Evolutionary conservation across 1,139 yeast genomes (phyloP), one percentile per base, ranked within the genome.

Genomic region (Lodderomyces metapsilosis): DNA sequence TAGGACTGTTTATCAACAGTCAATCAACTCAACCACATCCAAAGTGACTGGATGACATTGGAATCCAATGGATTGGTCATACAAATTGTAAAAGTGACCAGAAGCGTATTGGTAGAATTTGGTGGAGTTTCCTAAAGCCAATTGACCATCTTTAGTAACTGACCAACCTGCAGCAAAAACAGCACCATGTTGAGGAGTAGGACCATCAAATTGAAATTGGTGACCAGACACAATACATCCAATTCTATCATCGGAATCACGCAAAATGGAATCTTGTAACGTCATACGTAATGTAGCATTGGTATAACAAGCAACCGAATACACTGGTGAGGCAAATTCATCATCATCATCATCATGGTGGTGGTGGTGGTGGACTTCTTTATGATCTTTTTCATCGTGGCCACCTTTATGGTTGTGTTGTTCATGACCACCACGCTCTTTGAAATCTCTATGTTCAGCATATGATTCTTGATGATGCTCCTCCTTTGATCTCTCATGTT

Each of bases 181-280:
- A 7, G 74, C 54, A 16, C 74, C 75, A 46, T 59, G 59, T 52
- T 67, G 74, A 30, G 75, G 76, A 17, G 67, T 61, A 12, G 75
- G 73, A 3, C 74, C 74, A 49, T 72, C 77, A 46, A 72, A 71
- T 52, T 69, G 76, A 51, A 71, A 67, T 50, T 71, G 76, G 41
- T 62, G 64, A 40, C 66, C 65, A 2, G 68, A 59, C 13, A 71
- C 76, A 48, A 71, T 69, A 18, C 73, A 60, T 2, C 76, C 77
- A 39, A 70, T 63, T 47, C 75, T 54, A 38, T 60, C 57, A 28
- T 54, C 59, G 10, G 64, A 50, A 49, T 71, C 76, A 33, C 60
- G 54, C 41, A 71, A 58, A 18, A 68, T 56, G 2, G 72, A 67
- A 28, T 63, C 65, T 7, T 52, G 48, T 32, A 70, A 58, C 4